These are phyloP conservation scores for Licmophora abbreviata DNA, from an alignment of 108 stramenopile species.

Conservation along the genomic window DNA sequence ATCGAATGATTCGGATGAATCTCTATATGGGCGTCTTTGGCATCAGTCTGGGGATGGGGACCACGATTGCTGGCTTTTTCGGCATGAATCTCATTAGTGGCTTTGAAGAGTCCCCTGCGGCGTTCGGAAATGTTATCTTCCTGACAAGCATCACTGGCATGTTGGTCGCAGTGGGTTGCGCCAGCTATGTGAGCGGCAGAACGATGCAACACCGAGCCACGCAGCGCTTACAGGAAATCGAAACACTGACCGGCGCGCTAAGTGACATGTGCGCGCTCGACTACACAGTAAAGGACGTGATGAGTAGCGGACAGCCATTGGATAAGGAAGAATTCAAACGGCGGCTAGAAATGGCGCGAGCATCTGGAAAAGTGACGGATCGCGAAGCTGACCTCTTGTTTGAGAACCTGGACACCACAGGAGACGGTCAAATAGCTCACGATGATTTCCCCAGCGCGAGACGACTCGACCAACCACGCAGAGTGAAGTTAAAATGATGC, in stretches of 20 bases:
- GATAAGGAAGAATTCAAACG: conserved; percentile 17
- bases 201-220: conserved; percentile 29
- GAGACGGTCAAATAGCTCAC: conserved; percentile 19
- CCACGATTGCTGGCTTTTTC: conserved; percentile 77
- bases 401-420: conserved; percentile 26
- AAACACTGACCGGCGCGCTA: conserved; percentile 37
- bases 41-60: conserved; percentile 50
- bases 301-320: conserved; percentile 13
- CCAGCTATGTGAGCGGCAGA: conserved; percentile 29
- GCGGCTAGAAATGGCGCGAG: conserved; percentile 12
- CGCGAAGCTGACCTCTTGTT: conserved; percentile 41
- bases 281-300: conserved; percentile 30
- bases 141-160: conserved; percentile 9
- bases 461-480: no score
- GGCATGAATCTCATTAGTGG: conserved; percentile 88
- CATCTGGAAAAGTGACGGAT: conserved; percentile 16
- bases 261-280: conserved; percentile 54
- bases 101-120: conserved; percentile 45
- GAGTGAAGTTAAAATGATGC: no score
- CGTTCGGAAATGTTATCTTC: conserved; percentile 44
- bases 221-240: conserved; percentile 40
- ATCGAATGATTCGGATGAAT: conserved; percentile 84
- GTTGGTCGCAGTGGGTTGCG: conserved; percentile 16
- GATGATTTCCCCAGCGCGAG: conserved; percentile 33
- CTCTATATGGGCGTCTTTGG: conserved; percentile 62